Base-by-base conservation (phyloP, 345 rosid genomes). In the Gossypioides kirkii region DNA sequence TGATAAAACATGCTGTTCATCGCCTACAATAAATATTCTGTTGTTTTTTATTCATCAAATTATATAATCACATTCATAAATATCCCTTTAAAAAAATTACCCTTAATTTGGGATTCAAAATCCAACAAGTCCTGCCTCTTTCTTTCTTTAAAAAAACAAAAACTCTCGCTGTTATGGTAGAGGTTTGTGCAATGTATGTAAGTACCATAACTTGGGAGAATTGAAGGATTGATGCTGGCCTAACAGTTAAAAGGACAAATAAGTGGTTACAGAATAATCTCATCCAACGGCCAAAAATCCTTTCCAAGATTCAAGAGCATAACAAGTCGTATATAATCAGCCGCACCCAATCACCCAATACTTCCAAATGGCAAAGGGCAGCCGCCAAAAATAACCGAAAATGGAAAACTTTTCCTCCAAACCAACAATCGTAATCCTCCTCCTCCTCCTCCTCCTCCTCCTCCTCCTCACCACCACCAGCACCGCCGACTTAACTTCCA, bases 191-290 rank as follows among this genome's bases (percentile, higher is more conserved):
- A 32, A 5, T 5, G 7, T 65, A 6, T 32, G 1, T 5, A 32
- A 32, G 38, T 5, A 32, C 38, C 38, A 32, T 6, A 5, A 32
- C 38, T 32, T 32, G 1, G 38, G 38, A 32, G 7, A 32, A 32
- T 5, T 32, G 38, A 32, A 32, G 38, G 38, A 32, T 32, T 32
- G 38, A 32, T 32, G 38, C 7, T 5, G 38, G 7, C 38, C 5
- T 32, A 32, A 32, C 38, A 32, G 38, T 32, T 32, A 0, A 32
- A 56, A 70, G 74, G 77, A 72, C 64, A 22, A 80, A 77, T 54
- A 25, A 22, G 62, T 36, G 4, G 26, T 58, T 23, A 11, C 61
- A 25, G 36, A 23, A 18, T 32, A 4, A 6, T 9, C 1, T 59
- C 10, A 38, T 72, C 74, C 74, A 28, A 72, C 71, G 28, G 77